These are phyloP conservation scores for Monoraphidium neglectum DNA, from an alignment of 139 green algal genomes.

Conservation along the genomic window DNA sequence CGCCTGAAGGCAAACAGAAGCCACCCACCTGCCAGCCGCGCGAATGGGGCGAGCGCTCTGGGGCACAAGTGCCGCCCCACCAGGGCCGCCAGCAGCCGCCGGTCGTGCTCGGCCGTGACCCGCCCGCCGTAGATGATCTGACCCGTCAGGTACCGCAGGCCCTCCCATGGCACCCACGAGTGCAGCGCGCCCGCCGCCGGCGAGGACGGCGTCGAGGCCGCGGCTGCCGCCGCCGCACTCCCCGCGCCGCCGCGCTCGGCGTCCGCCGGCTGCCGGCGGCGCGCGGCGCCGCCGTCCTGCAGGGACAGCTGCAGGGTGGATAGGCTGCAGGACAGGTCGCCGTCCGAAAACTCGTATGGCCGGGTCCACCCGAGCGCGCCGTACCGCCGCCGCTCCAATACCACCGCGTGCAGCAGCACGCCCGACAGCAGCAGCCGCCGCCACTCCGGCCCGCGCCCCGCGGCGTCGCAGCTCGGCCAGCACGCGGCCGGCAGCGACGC, in stretches of 20 bases:
- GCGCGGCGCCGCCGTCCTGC: conserved; percentile 11
- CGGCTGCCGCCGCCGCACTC: not conserved
- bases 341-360: conserved; percentile 78
- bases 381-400: conserved; percentile 76
- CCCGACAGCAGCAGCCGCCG: conserved; percentile 72
- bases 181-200: not conserved
- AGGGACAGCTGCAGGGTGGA: conserved; percentile 70
- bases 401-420: conserved; percentile 77
- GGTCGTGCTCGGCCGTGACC: conserved; percentile 86
- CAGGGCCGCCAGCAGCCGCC: conserved; percentile 66
- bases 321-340: conserved; percentile 75
- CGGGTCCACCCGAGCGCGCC: conserved; percentile 87
- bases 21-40: not conserved
- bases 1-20: not conserved
- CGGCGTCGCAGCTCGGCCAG: conserved; percentile 42
- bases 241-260: not conserved
- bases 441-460: conserved; percentile 38
- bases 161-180: conserved; percentile 66
- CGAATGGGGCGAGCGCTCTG: not conserved
- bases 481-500: conserved; percentile 38
- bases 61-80: conserved; percentile 57
- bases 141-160: conserved; percentile 75
- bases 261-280: not conserved
- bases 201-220: not conserved
- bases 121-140: conserved; percentile 88